Evolutionary conservation across 495 filamentous ascomycete species (phyloP).

Genomic region (Cenococcum geophilum): DNA sequence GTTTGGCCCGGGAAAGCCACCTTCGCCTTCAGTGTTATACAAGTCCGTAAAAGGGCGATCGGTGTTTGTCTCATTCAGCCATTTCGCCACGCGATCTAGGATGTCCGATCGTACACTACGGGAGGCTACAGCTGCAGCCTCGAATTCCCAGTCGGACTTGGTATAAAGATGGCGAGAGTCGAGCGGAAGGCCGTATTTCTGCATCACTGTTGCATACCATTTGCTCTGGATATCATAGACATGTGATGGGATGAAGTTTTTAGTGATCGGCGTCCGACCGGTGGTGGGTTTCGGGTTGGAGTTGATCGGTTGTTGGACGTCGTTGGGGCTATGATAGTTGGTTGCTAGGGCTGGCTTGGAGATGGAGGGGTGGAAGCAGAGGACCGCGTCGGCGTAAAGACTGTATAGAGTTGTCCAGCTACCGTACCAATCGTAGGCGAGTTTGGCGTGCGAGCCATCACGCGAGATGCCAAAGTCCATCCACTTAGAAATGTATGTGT

Average conservation of each 20-base stretch:
- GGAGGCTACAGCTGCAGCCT: constrained; percentile 39
- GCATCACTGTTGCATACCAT: constrained; percentile 39
- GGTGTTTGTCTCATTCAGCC: constrained; percentile 41
- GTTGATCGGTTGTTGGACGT: constrained; percentile 29
- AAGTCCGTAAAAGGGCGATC: constrained; percentile 41
- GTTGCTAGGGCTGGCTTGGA: not conserved
- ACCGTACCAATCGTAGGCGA: constrained; percentile 91
- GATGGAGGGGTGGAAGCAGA: constrained; percentile 40
- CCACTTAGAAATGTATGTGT: constrained; percentile 78
- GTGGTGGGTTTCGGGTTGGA: constrained; percentile 8
- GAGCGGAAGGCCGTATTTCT: constrained; percentile 43
- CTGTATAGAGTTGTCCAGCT: constrained; percentile 74
- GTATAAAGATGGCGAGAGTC: constrained; percentile 42
- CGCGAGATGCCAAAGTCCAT: constrained; percentile 71
- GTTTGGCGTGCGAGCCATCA: constrained; percentile 77
- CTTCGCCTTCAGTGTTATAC: constrained; percentile 39
- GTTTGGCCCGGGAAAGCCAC: constrained; percentile 36
- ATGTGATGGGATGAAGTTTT: constrained; percentile 39
- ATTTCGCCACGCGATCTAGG: constrained; percentile 35
- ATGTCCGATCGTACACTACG: constrained; percentile 33
- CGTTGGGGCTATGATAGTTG: not conserved
- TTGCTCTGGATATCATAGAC: constrained; percentile 39
- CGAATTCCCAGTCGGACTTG: constrained; percentile 44
- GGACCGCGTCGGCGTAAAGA: constrained; percentile 40
- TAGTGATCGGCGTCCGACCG: constrained; percentile 24